phyloP scores from a whole-genome alignment of 2,329 filamentous ascomycete genomes.

The Aspergillus aculeatinus region DNA sequence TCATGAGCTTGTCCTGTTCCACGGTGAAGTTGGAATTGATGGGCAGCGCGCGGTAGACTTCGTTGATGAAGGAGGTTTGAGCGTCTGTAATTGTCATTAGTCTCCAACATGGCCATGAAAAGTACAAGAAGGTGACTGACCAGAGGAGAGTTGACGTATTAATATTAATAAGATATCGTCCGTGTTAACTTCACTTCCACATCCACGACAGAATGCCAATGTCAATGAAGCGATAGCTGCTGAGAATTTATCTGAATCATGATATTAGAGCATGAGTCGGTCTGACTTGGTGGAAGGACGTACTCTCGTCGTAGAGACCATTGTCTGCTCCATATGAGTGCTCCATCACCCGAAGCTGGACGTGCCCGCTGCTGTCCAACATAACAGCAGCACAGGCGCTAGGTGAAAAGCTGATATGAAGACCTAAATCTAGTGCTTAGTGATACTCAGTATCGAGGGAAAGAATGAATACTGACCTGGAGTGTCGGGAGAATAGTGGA shows the following conservation, averaged over 20 bases:
- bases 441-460: neutral
- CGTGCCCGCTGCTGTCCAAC: conserved; percentile 40
- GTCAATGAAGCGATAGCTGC: conserved; percentile 64
- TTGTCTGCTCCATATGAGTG: conserved; percentile 41
- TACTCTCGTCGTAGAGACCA: conserved; percentile 41
- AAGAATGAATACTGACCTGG: conserved; percentile 51
- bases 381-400: conserved; percentile 42
- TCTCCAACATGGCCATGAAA: conserved; percentile 31
- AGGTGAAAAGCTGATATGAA: conserved; percentile 45
- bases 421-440: conserved; percentile 27
- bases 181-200: conserved; percentile 52
- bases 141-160: conserved; percentile 50
- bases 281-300: conserved; percentile 5
- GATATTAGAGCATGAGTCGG: neutral
- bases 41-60: conserved; percentile 68
- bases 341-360: conserved; percentile 40
- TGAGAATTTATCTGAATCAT: conserved; percentile 37
- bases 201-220: conserved; percentile 51
- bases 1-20: conserved; percentile 72
- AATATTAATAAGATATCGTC: conserved; percentile 71
- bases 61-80: conserved; percentile 61
- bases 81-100: conserved; percentile 50
- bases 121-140: conserved; percentile 36
- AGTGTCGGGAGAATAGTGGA: conserved; percentile 65
- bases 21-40: conserved; percentile 79